Evolutionary conservation across 2,329 filamentous ascomycete species (phyloP).

Genomic region (Phaeosphaeriaceae sp.): DNA sequence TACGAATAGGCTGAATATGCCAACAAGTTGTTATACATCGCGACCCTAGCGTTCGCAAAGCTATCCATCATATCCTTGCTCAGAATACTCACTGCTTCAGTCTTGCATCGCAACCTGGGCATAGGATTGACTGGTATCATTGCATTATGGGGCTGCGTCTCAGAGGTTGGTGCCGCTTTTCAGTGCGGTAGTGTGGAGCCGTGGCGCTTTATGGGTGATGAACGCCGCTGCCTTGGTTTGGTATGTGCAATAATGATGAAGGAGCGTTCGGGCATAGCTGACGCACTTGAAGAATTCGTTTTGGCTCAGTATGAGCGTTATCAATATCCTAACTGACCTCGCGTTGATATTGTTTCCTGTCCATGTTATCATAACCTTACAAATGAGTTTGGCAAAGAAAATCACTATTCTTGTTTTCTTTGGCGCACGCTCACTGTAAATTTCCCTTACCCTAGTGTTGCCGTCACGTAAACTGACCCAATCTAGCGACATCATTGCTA

Average conservation of each 20-base stretch:
- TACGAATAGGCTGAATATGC: slow-evolving; percentile 40
- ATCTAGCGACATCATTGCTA: slow-evolving; percentile 42
- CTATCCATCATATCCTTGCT: slow-evolving; percentile 45
- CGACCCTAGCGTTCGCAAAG: slow-evolving; percentile 43
- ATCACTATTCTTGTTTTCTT: slow-evolving; percentile 44
- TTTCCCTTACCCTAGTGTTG: not conserved
- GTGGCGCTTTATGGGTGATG: slow-evolving; percentile 29
- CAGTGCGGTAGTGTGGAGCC: slow-evolving; percentile 39
- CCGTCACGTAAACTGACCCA: not conserved
- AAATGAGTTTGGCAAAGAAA: slow-evolving; percentile 44
- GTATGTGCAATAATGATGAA: slow-evolving; percentile 19
- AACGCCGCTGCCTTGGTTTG: slow-evolving; percentile 28
- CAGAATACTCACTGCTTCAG: slow-evolving; percentile 41
- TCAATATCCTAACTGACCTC: slow-evolving; percentile 45
- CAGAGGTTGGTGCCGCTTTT: slow-evolving; percentile 37
- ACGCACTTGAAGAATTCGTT: slow-evolving; percentile 29
- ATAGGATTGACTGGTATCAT: slow-evolving; percentile 34
- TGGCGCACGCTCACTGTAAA: slow-evolving; percentile 39
- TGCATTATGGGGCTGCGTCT: slow-evolving; percentile 39
- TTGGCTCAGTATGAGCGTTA: slow-evolving; percentile 36
- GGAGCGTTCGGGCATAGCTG: slow-evolving; percentile 1
- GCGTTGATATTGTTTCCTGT: slow-evolving; percentile 43
- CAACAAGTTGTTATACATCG: slow-evolving; percentile 43
- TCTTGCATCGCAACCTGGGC: slow-evolving; percentile 37
- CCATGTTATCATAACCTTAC: slow-evolving; percentile 42